Evolutionary conservation across 805 yeast species (phyloP).

Genomic region (Schwanniomyces sp.): DNA sequence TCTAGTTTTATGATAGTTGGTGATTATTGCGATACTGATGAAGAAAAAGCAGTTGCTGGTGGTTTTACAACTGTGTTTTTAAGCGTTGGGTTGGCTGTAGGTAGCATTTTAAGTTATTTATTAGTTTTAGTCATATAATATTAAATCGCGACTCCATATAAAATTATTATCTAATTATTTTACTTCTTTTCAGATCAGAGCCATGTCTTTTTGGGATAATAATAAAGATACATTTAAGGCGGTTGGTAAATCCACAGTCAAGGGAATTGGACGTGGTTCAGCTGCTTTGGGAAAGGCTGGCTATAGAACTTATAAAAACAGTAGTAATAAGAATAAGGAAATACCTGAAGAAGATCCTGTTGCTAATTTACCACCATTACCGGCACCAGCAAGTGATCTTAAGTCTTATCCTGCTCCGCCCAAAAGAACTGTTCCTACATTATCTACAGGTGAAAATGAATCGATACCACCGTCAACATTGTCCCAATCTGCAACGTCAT

Average conservation of each 20-base stretch:
- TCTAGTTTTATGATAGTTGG: slow-evolving; percentile 79
- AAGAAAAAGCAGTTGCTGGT: slow-evolving; percentile 88
- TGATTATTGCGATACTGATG: slow-evolving; percentile 54
- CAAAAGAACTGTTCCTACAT: slow-evolving; percentile 32
- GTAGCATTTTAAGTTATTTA: slow-evolving; percentile 73
- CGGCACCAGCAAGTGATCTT: slow-evolving; percentile 26
- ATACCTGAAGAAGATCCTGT: slow-evolving; percentile 6
- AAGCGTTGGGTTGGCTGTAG: slow-evolving; percentile 74
- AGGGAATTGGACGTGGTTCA: slow-evolving; percentile 53
- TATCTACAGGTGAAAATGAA: slow-evolving; percentile 8
- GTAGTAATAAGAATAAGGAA: slow-evolving; percentile 27
- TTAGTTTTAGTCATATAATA: slow-evolving; percentile 42
- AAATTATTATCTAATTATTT: not conserved
- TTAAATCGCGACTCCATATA: not conserved
- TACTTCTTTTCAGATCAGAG: not conserved
- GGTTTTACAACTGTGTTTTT: slow-evolving; percentile 85
- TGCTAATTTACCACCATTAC: slow-evolving; percentile 8
- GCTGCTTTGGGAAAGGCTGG: slow-evolving; percentile 53
- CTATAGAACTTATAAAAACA: slow-evolving; percentile 47
- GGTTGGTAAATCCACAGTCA: slow-evolving; percentile 48
- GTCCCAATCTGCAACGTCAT: slow-evolving; percentile 5
- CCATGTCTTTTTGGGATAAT: slow-evolving; percentile 35
- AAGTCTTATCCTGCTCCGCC: slow-evolving; percentile 47
- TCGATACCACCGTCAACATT: slow-evolving; percentile 8
- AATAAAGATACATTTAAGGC: slow-evolving; percentile 52